Evolutionary conservation across 208 protist species (phyloP), one percentile per base, ranked within the genome.

Genomic region (Crithidia brevicula): DNA sequence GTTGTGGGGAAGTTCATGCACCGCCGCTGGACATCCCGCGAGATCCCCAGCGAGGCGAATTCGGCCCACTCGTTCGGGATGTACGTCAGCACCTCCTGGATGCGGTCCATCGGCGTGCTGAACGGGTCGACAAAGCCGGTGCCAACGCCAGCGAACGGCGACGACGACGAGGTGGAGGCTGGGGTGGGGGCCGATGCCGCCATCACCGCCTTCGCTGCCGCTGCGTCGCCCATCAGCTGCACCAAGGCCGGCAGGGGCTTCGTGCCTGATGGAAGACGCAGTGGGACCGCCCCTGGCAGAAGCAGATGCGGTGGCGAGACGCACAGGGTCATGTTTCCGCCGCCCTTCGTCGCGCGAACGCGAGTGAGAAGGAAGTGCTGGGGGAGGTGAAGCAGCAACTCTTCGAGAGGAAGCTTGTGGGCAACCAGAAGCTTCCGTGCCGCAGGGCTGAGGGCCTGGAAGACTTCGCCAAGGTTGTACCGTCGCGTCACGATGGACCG

Each of bases 41-140:
- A 79, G 5, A 93, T 77, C 2, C 46, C 20, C 6, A 93, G 67
- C 3, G 51, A 40, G 20, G 67, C 43, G 46, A 87, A 90, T 1
- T 60, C 15, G 1, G 68, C 67, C 67, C 68, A 90, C 56, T 88
- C 87, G 33, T 93, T 85, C 1, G 87, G 87, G 25, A 93, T 85
- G 70, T 89, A 83, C 53, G 71, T 69, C 22, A 89, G 67, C 22
- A 92, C 80, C 31, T 70, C 74, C 40, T 85, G 61, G 18, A 89
- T 25, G 9, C 72, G 65, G 11, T 85, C 71, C 40, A 77, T 46
- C 2, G 50, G 28, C 8, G 74, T 68, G 30, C 25, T 28, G 13
- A n/a, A 30, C 0, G 9, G 1, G 20, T 59, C 45, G 1, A 69
- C 54, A 25, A 75, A 75, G 11, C 58, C 69, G 1, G 28, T 68